A percentile compares a stretch with the other conserved stretches of the same genome.
Conservation (phyloP, 2,329 filamentous ascomycete species). For the Fusarium decemcellulare region DNA sequence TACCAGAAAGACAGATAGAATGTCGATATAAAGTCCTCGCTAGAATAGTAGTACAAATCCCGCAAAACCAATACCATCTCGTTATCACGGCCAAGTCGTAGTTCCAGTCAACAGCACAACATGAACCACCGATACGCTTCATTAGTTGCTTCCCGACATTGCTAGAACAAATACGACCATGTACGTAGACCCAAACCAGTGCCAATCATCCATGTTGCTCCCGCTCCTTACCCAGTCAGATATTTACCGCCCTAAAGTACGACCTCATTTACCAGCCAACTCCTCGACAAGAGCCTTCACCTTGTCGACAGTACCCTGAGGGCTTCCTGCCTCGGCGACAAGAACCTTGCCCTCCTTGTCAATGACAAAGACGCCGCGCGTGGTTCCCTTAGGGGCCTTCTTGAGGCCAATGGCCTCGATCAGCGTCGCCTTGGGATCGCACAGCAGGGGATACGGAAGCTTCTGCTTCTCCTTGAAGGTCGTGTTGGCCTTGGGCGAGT, state of each 20-base stretch:
- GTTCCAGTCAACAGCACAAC: not conserved
- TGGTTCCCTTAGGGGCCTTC: constrained; percentile 85
- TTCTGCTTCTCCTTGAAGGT: constrained; percentile 94
- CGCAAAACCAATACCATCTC: too few relatives aligned
- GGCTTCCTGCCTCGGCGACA: constrained; percentile 80
- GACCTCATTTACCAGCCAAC: constrained; percentile 44
- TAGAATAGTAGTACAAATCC: too few relatives aligned
- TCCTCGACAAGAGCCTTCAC: constrained; percentile 79
- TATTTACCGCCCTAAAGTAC: not conserved
- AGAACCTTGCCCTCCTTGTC: constrained; percentile 87
- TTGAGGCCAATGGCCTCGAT: constrained; percentile 92
- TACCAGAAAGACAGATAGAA: too few relatives aligned
- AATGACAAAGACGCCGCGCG: constrained; percentile 89
- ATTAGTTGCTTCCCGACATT: constrained; percentile 9
- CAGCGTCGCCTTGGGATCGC: constrained; percentile 81
- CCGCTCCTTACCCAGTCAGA: not conserved
- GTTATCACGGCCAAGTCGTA: not conserved
- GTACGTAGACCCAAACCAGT: not conserved
- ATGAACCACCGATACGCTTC: constrained; percentile 11
- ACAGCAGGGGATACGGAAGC: constrained; percentile 89
- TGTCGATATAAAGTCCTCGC: too few relatives aligned
- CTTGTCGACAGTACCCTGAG: constrained; percentile 81
- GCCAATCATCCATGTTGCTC: not conserved
- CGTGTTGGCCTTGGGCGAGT: constrained; percentile 92
- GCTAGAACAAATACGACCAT: constrained; percentile 2